Base-by-base conservation (phyloP, 345 rosid genomes). In the Toxicodendron radicans region DNA sequence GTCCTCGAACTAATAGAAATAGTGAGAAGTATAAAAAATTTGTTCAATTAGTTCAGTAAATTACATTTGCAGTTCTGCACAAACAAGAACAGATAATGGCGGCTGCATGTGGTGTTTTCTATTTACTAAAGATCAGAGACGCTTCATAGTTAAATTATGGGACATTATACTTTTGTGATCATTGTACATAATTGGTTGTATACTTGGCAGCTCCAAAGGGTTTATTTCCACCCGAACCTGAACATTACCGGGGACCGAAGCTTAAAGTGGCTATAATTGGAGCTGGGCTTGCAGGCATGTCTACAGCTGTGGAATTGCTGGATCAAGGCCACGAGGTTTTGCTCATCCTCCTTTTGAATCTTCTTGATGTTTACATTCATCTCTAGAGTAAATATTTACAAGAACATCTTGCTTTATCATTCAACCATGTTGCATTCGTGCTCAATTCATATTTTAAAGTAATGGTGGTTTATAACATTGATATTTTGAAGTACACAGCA, bases 241-340 rank as follows among this genome's bases (percentile, higher is more conserved):
- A 87, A 76, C 89, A 82, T 62, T 91, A 95, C 33, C 85, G 92
- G 80, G 99, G 98, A 72, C 99, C 99, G 0, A 95, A 95, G 90
- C 83, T 95, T 77, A 95, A 95, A 84, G 98, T 95, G 76, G 98
- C 99, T 41, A 95, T 95, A 38, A 87, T 95, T 58, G 99, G 99
- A 71, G 94, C 99, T 76, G 99, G 99, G 75, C 96, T 95, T 72
- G 99, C 98, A 20, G 99, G 99, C 69, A 93, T 95, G 99, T 93
- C 99, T 11, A 95, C 98, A 54, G 99, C 99, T 16, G 94, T 91
- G 18, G 97, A 95, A 85, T 90, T 93, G 77, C 72, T 95, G 81
- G 97, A 95, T 85, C 99, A 95, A 84, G 99, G 98, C 78, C 98
- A 95, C 27, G 94, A 95, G 99, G 97, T 92, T 71, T 61, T 76